Evolutionary conservation across 805 yeast genomes (phyloP).

Genomic region (Candida boidinii): DNA sequence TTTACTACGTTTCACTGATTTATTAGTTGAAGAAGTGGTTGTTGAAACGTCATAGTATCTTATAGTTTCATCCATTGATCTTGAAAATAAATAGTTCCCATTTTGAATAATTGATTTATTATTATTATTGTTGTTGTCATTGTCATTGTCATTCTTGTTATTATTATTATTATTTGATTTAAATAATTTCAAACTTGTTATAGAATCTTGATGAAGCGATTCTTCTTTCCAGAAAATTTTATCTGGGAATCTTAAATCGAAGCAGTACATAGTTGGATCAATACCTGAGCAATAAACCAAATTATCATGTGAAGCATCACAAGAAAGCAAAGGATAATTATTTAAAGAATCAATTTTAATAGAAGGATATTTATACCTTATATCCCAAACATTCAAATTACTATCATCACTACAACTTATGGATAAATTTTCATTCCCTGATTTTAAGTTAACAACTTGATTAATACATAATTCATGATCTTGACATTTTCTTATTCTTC

Average conservation of each 20-base stretch:
- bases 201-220: constrained; percentile 36
- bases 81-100: constrained; percentile 37
- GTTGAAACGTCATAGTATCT: constrained; percentile 47
- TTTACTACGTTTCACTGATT: constrained; percentile 30
- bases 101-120: no score
- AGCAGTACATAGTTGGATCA: constrained; percentile 53
- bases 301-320: constrained; percentile 30
- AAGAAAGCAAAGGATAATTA: constrained; percentile 54
- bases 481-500: constrained; percentile 41
- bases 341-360: constrained; percentile 29
- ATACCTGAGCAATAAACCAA: constrained; percentile 55
- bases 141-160: constrained; percentile 18
- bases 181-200: constrained; percentile 47
- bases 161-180: constrained; percentile 26
- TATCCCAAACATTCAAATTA: constrained; percentile 53
- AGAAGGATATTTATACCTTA: constrained; percentile 37
- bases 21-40: constrained; percentile 26
- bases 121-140: no score
- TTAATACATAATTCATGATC: constrained; percentile 50
- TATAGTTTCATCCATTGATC: constrained; percentile 49
- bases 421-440: constrained; percentile 17
- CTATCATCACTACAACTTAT: constrained; percentile 66
- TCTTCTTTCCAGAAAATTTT: constrained; percentile 37
- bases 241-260: constrained; percentile 42
- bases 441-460: constrained; percentile 32